Evolutionary conservation across 2,329 filamentous ascomycete species (phyloP).

Genomic region (Apiospora marii): DNA sequence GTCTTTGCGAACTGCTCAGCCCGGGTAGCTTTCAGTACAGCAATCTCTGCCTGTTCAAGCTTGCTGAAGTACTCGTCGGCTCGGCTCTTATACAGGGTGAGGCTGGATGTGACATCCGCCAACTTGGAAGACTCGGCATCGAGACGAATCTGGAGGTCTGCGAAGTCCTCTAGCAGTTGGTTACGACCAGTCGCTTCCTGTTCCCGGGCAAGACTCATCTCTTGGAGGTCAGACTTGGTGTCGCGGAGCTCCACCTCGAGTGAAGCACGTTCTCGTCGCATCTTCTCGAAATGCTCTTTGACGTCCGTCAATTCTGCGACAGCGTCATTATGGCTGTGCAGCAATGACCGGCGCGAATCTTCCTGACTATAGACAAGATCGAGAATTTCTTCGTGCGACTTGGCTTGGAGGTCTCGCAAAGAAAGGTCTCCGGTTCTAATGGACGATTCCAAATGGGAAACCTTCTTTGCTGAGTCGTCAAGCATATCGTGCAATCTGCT

Average conservation of each 20-base stretch:
- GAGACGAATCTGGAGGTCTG: constrained; percentile 90
- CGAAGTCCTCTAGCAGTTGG: constrained; percentile 90
- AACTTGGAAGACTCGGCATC: constrained; percentile 89
- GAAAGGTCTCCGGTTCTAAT: constrained; percentile 88
- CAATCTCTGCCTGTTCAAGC: constrained; percentile 94
- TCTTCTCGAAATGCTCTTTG: constrained; percentile 85
- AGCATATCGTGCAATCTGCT: constrained; percentile 91
- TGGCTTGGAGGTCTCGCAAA: constrained; percentile 88
- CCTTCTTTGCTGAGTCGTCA: constrained; percentile 91
- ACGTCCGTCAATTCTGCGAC: constrained; percentile 86
- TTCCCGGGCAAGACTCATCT: constrained; percentile 79
- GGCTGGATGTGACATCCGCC: constrained; percentile 82
- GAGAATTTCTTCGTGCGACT: constrained; percentile 92
- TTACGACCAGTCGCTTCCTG: constrained; percentile 88
- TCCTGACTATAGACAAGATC: constrained; percentile 94
- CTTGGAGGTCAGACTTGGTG: constrained; percentile 81
- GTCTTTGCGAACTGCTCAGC: constrained; percentile 94
- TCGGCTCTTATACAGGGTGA: constrained; percentile 88
- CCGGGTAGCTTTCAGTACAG: constrained; percentile 88
- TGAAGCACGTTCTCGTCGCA: constrained; percentile 81
- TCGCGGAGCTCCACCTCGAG: constrained; percentile 90
- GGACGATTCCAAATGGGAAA: constrained; percentile 86
- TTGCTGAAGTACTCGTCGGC: constrained; percentile 98
- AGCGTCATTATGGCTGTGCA: constrained; percentile 86
- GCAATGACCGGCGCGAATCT: constrained; percentile 80